Percentiles rank a stretch among this genome's conserved stretches.
Evolutionary conservation across 2,329 filamentous ascomycete species (phyloP).

Genomic region (Thelonectria blattea): DNA sequence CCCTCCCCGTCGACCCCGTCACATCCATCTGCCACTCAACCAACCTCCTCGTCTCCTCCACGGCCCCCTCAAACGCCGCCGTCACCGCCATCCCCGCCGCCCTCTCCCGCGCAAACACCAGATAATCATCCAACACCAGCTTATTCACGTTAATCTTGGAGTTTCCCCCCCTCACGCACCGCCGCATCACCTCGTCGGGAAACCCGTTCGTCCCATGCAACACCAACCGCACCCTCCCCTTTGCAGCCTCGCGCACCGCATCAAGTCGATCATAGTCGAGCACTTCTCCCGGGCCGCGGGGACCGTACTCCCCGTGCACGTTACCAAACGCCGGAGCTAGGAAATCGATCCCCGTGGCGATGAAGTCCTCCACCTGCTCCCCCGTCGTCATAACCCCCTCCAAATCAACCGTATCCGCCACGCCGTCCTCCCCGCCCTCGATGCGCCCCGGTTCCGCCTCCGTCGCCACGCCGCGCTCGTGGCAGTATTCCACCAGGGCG

Average conservation of each 20-base stretch:
- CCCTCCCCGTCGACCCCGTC: slow-evolving; percentile 17
- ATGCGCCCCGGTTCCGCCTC: slow-evolving; percentile 33
- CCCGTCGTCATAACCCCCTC: slow-evolving; percentile 62
- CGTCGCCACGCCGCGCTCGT: slow-evolving; percentile 19
- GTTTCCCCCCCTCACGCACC: slow-evolving; percentile 57
- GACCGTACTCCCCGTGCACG: slow-evolving; percentile 76
- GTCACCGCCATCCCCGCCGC: slow-evolving; percentile 11
- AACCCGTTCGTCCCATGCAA: slow-evolving; percentile 65
- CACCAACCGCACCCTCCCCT: slow-evolving; percentile 52
- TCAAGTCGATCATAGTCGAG: slow-evolving; percentile 59
- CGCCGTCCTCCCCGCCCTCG: slow-evolving; percentile 69
- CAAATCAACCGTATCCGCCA: slow-evolving; percentile 62
- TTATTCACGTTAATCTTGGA: slow-evolving; percentile 65
- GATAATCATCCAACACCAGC: slow-evolving; percentile 49
- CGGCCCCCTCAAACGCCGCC: slow-evolving; percentile 43
- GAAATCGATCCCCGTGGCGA: slow-evolving; percentile 74
- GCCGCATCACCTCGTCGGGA: slow-evolving; percentile 53
- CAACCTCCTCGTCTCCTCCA: slow-evolving; percentile 32
- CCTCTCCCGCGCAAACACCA: slow-evolving; percentile 19
- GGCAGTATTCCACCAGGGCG: slow-evolving; percentile 18
- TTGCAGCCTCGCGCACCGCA: slow-evolving; percentile 38
- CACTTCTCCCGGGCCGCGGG: slow-evolving; percentile 58
- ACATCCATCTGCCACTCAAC: slow-evolving; percentile 23
- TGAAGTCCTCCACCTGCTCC: slow-evolving; percentile 73
- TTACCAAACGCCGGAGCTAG: slow-evolving; percentile 79